Evolutionary conservation across 2,329 filamentous ascomycete genomes (phyloP).

Genomic region (Beauveria australis): DNA sequence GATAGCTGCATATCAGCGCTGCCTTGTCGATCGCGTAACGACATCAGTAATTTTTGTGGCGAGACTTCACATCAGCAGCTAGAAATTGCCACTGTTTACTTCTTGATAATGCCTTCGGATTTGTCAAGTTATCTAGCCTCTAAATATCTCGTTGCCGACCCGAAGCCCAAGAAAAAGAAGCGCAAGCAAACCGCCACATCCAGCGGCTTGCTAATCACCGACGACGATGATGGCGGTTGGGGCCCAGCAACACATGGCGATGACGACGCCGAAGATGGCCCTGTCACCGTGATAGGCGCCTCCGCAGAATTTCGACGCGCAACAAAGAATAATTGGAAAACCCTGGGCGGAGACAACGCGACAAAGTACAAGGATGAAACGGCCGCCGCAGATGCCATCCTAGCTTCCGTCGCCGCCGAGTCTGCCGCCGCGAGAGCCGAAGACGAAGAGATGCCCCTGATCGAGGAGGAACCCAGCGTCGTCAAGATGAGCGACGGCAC

Average conservation of each 20-base stretch:
- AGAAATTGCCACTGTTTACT: not conserved
- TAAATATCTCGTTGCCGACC: conserved; percentile 67
- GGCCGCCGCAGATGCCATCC: conserved; percentile 68
- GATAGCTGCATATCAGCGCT: conserved; percentile 6
- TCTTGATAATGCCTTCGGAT: conserved; percentile 41
- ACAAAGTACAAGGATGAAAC: conserved; percentile 30
- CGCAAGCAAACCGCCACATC: conserved; percentile 48
- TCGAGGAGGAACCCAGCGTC: conserved; percentile 38
- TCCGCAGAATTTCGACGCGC: conserved; percentile 60
- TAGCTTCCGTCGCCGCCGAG: conserved; percentile 64
- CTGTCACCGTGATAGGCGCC: conserved; percentile 40
- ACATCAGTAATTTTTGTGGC: not conserved
- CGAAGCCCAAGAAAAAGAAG: conserved; percentile 52
- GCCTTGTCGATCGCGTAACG: not conserved
- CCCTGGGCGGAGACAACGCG: conserved; percentile 41
- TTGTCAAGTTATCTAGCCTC: conserved; percentile 82
- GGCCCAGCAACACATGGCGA: conserved; percentile 29
- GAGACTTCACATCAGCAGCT: not conserved
- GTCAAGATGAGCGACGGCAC: conserved; percentile 80
- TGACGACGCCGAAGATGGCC: conserved; percentile 47
- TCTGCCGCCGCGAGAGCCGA: conserved; percentile 40
- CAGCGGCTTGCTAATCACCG: conserved; percentile 53
- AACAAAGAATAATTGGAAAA: conserved; percentile 77
- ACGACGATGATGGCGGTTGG: conserved; percentile 54
- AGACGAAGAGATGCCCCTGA: conserved; percentile 41